These are phyloP conservation scores for Phytophthora macrochlamydospora DNA, from an alignment of 352 stramenopile species.

Conservation along the genomic window DNA sequence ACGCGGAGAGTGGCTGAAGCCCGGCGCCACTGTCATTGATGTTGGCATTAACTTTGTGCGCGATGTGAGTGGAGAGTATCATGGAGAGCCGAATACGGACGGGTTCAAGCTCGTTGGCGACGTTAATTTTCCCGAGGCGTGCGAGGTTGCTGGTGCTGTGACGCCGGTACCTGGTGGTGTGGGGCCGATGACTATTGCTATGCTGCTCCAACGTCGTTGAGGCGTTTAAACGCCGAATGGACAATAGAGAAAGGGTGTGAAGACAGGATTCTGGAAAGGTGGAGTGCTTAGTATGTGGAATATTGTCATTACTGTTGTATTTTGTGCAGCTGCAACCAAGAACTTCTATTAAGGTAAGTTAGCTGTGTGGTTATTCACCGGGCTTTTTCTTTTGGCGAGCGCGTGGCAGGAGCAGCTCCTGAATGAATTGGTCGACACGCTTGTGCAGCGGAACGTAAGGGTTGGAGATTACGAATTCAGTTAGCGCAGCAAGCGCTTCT, in stretches of 20 bases:
- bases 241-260: conserved; percentile 26
- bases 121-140: conserved; percentile 91
- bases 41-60: conserved; percentile 99
- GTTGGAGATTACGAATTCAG: conserved; percentile 81
- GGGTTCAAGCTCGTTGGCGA: conserved; percentile 98
- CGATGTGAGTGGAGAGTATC: conserved; percentile 52
- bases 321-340: neutral
- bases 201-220: conserved; percentile 92
- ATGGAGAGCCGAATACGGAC: conserved; percentile 61
- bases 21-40: conserved; percentile 97
- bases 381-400: conserved; percentile 73
- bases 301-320: neutral
- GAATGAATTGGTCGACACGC: conserved; percentile 78
- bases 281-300: neutral
- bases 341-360: neutral
- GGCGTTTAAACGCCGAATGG: conserved; percentile 72
- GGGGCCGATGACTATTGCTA: conserved; percentile 98
- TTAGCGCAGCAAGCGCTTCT: conserved; percentile 73
- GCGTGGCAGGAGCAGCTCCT: conserved; percentile 72
- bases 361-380: conserved; percentile 20
- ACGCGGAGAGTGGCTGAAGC: conserved; percentile 96
- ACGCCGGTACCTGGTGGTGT: conserved; percentile 98
- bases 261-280: neutral
- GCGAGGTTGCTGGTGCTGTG: conserved; percentile 88
- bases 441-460: conserved; percentile 80